Percentiles rank a stretch among this genome's conserved stretches.
phyloP scores from a whole-genome alignment of 805 yeast species.

The Monosporozyma servazzii region DNA sequence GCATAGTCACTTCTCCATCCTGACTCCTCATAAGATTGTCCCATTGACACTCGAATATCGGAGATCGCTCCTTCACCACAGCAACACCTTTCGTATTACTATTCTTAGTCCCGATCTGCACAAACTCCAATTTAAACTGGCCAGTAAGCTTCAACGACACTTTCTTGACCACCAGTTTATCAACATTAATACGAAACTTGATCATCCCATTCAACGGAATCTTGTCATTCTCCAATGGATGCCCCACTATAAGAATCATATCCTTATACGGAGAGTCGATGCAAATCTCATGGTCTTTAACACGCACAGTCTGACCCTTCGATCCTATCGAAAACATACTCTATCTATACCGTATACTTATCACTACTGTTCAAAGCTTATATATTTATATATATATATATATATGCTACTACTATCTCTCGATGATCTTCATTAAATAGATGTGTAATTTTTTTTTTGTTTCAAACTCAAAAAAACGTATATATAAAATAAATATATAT shows the following conservation, averaged over 20 bases:
- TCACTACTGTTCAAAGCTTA: no score
- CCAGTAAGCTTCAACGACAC: slow-evolving; percentile 56
- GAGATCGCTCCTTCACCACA: slow-evolving; percentile 42
- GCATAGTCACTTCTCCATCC: slow-evolving; percentile 22
- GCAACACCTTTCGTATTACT: slow-evolving; percentile 21
- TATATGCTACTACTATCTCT: no score
- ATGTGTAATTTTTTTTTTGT: no score
- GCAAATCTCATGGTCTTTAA: slow-evolving; percentile 27
- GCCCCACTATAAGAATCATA: slow-evolving; percentile 66
- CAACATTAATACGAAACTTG: slow-evolving; percentile 60
- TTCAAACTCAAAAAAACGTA: no score
- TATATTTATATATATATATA: no score
- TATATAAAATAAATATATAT: background rate
- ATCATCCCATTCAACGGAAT: slow-evolving; percentile 67
- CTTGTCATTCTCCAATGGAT: slow-evolving; percentile 66
- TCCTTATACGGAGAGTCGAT: slow-evolving; percentile 39
- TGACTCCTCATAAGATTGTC: slow-evolving; percentile 38
- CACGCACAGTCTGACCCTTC: slow-evolving; percentile 3
- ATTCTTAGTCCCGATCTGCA: slow-evolving; percentile 35
- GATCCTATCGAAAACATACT: slow-evolving; percentile 4
- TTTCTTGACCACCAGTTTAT: slow-evolving; percentile 53
- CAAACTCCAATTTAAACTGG: slow-evolving; percentile 50
- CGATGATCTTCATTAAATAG: no score
- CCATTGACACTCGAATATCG: slow-evolving; percentile 68
- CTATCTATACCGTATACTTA: no score